Base-by-base conservation (phyloP, 495 filamentous ascomycete species). In the Monascus purpureus region DNA sequence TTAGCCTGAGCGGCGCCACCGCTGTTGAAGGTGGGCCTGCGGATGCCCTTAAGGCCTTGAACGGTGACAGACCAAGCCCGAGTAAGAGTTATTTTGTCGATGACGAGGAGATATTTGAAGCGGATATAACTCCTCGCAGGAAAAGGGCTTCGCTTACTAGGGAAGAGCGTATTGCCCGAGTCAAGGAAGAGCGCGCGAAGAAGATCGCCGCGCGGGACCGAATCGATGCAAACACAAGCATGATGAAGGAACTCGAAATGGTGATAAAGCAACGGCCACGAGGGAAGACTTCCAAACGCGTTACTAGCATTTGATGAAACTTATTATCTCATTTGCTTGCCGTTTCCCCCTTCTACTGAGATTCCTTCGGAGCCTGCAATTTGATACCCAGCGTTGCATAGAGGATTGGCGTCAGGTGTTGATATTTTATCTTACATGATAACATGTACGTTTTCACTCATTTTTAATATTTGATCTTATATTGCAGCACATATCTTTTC, bases 241-340 rank as follows among this genome's bases (percentile, higher is more conserved):
- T 97, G 83, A 65, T 96, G 41, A 77, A 76, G 45, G 90, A 97
- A 50, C 62, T 97, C 40, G 80, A 93, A 53, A 80, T 77, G 53
- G 86, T 84, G 7, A 86, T 93, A 38, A 83, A 84, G 51, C 61
- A 86, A 36, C 61, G 82, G 35, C 77, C 81, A 25, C 59, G 52
- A 25, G 59, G 55, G 35, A 55, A 47, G 32, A 55, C 50, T 25
- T 65, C 55, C 8, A 63, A 64, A 43, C 46, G 68, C 31, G 53
- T 72, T 23, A 69, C 67, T 13, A 68, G 58, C 37, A 53, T 70
- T 23, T 63, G 38, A 57, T 50, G 37, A 9, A 20, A 15, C 24
- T 27, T 30, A 6, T 32, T 15, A 37, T 33, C 23, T 44, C 16
- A 18, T 29, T 19, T 8, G 13, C 20, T 14, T 37, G 22, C 31